phyloP scores from a whole-genome alignment of 169 alveolate species.

The Cryptosporidium andersoni region DNA sequence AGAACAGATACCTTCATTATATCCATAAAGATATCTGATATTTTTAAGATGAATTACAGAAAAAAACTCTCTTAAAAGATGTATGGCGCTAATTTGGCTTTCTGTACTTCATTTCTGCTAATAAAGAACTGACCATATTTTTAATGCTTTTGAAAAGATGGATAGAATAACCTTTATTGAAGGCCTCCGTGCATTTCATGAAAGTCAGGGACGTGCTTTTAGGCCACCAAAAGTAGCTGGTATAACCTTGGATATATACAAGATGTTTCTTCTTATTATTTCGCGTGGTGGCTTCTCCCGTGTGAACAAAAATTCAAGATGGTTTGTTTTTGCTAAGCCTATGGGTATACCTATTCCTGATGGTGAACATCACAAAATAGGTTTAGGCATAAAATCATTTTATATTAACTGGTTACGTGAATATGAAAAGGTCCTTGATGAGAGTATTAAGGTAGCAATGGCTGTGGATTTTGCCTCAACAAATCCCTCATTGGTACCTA shows the following conservation, averaged over 20 bases:
- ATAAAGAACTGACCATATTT: no score
- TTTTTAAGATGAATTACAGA: no score
- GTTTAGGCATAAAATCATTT: constrained; percentile 39
- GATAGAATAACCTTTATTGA: constrained; percentile 65
- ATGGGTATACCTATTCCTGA: constrained; percentile 67
- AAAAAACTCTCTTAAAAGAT: no score
- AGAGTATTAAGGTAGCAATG: constrained; percentile 40
- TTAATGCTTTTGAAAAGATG: neutral
- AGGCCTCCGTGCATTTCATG: constrained; percentile 70
- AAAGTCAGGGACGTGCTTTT: constrained; percentile 68
- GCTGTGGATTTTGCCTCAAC: constrained; percentile 65
- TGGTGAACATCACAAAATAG: constrained; percentile 60
- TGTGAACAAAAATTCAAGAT: constrained; percentile 65
- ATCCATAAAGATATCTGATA: no score
- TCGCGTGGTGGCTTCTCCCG: constrained; percentile 68
- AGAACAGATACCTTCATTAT: no score
- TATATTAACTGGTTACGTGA: constrained; percentile 59
- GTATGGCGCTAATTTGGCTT: no score
- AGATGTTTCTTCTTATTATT: constrained; percentile 52
- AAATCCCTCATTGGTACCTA: constrained; percentile 60
- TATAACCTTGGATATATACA: constrained; percentile 34
- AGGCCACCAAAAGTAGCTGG: constrained; percentile 70
- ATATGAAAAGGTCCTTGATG: constrained; percentile 61
- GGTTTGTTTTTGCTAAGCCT: constrained; percentile 69
- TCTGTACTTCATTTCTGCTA: no score